These are phyloP conservation scores for Tolypocladium tundrense DNA, from an alignment of 2,329 filamentous ascomycete genomes.

Conservation along the genomic window DNA sequence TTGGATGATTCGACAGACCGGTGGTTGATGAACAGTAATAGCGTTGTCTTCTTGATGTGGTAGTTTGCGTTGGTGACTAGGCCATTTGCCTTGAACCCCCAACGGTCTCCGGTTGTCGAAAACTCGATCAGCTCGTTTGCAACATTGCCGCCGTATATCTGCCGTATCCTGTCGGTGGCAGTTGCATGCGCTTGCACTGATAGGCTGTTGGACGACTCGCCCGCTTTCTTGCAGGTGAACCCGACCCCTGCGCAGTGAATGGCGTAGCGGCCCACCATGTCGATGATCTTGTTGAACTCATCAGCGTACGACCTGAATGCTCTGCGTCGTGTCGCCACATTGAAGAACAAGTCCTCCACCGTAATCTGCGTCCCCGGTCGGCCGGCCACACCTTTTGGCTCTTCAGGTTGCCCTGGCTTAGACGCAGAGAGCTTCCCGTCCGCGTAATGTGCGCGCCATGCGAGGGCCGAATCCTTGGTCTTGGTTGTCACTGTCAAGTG, in stretches of 20 bases:
- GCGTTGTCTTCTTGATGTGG: constrained; percentile 75
- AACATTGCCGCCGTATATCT: constrained; percentile 74
- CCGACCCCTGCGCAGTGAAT: constrained; percentile 85
- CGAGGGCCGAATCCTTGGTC: constrained; percentile 76
- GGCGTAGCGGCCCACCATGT: constrained; percentile 87
- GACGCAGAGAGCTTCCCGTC: constrained; percentile 70
- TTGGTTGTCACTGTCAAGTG: constrained; percentile 93
- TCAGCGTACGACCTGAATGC: constrained; percentile 89
- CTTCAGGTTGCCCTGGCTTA: constrained; percentile 78
- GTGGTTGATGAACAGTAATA: constrained; percentile 94
- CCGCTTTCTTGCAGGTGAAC: constrained; percentile 95
- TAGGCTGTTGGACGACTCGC: constrained; percentile 73
- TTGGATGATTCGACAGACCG: constrained; percentile 81
- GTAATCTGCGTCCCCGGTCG: constrained; percentile 88
- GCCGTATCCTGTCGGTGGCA: constrained; percentile 74
- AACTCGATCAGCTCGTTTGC: constrained; percentile 84
- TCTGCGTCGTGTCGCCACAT: constrained; percentile 74
- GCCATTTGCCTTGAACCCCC: constrained; percentile 75
- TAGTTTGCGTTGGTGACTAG: constrained; percentile 92
- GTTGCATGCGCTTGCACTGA: constrained; percentile 66
- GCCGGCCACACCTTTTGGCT: constrained; percentile 81
- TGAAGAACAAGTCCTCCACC: constrained; percentile 96
- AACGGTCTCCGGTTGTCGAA: constrained; percentile 58
- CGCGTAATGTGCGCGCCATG: constrained; percentile 82
- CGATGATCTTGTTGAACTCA: constrained; percentile 96